Evolutionary conservation across 2,329 filamentous ascomycete species (phyloP), one percentile per base, ranked within the genome.

Genomic region (Ophiosphaerella herpotricha): DNA sequence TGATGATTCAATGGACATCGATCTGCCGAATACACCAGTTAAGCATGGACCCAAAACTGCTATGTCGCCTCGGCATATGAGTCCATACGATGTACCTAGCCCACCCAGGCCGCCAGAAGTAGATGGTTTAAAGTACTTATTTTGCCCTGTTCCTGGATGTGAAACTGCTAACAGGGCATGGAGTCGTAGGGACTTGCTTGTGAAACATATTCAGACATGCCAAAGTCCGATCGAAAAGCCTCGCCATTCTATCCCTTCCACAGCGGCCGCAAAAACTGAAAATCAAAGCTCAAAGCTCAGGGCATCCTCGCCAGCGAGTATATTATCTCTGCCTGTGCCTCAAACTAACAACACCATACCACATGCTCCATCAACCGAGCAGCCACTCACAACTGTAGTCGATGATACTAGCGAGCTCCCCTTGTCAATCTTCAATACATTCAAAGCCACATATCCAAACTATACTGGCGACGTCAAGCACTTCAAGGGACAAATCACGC

Each of bases 391-490:
- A 7, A 29, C 26, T 39, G 13, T 23, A 5, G 11, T 36, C 14
- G 26, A 43, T n/a, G 11, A 24, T 9, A 34, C 7, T 12, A 8
- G 11, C 4, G 13, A 36, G 14, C 7, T n/a, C 3, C 8, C 24
- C 1, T 16, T 6, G 11, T 60, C 56, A 3, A 32, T 69, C 4
- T 69, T 66, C 35, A 48, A 65, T 2, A 49, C 33, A 7, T 74
- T 74, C 58, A 67, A 63, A 43, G 36, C 43, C 2, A 58, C 65
- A 5, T 75, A 75, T 45, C 69, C 71, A 9, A 65, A 68, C n/a
- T 75, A 74, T 35, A 62, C 46, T 6, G 73, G 68, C 0, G 54
- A 63, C 33, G 31, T 26, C 5, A 64, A 62, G 11, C 71, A 74
- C 35, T 75, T 75, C 49, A 18, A 52, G n/a, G 59, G 53, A 2